Conservation (phyloP, 2,329 filamentous ascomycete species). For the Fusarium poae region DNA sequence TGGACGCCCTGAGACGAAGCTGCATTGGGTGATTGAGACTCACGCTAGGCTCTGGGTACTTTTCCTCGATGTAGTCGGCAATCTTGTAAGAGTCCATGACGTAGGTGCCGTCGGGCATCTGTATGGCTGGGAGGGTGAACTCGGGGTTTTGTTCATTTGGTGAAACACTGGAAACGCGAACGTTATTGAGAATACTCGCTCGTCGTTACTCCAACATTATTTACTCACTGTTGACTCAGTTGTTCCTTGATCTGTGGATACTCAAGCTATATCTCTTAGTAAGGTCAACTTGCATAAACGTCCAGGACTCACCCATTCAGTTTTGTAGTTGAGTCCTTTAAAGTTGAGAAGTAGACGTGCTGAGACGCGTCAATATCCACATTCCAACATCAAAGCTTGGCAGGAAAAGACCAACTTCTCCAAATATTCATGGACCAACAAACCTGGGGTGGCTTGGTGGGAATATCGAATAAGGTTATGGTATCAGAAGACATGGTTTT, state of each 20-base stretch:
- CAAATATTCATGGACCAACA: conserved; percentile 44
- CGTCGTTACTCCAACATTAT: accelerated
- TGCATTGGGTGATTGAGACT: conserved; percentile 17
- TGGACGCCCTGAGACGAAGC: conserved; percentile 7
- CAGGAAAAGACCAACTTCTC: conserved; percentile 20
- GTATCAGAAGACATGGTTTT: conserved; percentile 10
- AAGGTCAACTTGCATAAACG: not conserved
- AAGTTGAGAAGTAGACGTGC: conserved; percentile 39
- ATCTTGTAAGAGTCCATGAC: conserved; percentile 75
- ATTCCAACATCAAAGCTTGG: not conserved
- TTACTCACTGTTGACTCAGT: conserved; percentile 19
- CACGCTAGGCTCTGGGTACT: conserved; percentile 64
- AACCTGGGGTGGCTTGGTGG: conserved; percentile 21
- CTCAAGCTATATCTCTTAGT: conserved; percentile 19
- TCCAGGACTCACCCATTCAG: conserved; percentile 26
- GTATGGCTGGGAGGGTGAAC: conserved; percentile 62
- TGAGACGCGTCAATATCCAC: not conserved
- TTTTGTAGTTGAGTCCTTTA: conserved; percentile 31
- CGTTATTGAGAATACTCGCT: not conserved
- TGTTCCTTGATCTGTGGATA: conserved; percentile 34
- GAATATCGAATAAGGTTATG: conserved; percentile 34
- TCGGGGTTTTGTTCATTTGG: conserved; percentile 10
- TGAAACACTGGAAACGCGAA: conserved; percentile 5
- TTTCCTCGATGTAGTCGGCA: conserved; percentile 68
- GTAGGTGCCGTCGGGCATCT: conserved; percentile 66